phyloP scores from a whole-genome alignment of 192 early-diverging fungal species.

The Backusella australiensis region DNA sequence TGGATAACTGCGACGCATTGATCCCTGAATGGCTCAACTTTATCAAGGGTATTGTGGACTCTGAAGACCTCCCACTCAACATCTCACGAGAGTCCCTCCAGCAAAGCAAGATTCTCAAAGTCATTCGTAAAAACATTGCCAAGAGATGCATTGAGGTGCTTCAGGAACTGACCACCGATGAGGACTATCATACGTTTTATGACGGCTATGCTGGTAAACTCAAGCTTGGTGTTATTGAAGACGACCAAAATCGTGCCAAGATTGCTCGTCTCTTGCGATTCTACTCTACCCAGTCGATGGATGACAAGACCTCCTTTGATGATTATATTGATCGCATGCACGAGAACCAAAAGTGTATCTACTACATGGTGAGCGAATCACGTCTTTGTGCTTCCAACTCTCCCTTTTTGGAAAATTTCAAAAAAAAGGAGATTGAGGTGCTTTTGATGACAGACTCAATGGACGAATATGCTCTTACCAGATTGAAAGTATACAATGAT shows the following conservation, averaged over 20 bases:
- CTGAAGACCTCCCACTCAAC: constrained; percentile 99
- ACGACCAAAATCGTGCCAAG: constrained; percentile 94
- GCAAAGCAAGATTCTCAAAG: constrained; percentile 99
- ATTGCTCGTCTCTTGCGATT: constrained; percentile 96
- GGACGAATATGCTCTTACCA: constrained; percentile 97
- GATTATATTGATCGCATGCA: constrained; percentile 99
- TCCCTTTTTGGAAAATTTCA: constrained; percentile 97
- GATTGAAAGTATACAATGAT: constrained; percentile 98
- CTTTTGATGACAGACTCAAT: constrained; percentile 98
- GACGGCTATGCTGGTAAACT: constrained; percentile 98
- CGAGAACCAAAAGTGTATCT: constrained; percentile 99
- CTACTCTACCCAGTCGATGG: constrained; percentile 97
- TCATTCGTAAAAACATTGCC: constrained; percentile 98
- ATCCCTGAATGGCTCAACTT: constrained; percentile 99
- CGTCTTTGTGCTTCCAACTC: constrained; percentile 90
- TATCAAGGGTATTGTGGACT: constrained; percentile 99
- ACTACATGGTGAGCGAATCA: constrained; percentile 97
- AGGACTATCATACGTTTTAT: constrained; percentile 98
- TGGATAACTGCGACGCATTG: constrained; percentile 99
- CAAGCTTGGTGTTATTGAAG: constrained; percentile 99
- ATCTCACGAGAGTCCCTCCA: constrained; percentile 99
- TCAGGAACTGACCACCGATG: constrained; percentile 92
- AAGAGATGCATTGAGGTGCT: constrained; percentile 99
- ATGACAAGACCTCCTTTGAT: constrained; percentile 97
- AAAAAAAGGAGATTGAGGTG: constrained; percentile 99